Conservation (phyloP, 192 early-diverging fungal genomes). For the Dissophora globulifera region DNA sequence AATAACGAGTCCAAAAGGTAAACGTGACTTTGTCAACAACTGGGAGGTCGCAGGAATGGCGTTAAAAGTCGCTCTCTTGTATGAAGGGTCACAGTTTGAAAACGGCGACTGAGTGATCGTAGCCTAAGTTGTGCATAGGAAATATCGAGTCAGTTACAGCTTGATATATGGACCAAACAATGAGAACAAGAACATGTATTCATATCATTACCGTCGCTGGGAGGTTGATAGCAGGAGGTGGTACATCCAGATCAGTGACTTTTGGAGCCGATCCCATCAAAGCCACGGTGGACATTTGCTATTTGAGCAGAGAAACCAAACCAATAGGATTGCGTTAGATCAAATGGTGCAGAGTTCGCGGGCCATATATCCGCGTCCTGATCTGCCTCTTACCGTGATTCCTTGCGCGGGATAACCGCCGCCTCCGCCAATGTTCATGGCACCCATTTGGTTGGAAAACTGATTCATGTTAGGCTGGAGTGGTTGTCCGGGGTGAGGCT, state of each 20-base stretch:
- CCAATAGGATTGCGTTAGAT: background rate
- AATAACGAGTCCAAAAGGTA: constrained; percentile 90
- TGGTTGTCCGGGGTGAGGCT: constrained; percentile 15
- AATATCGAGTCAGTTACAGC: too few relatives aligned
- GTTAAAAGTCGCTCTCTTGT: constrained; percentile 92
- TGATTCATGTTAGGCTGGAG: constrained; percentile 25
- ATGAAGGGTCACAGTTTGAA: constrained; percentile 78
- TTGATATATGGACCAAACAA: background rate
- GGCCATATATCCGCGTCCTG: too few relatives aligned
- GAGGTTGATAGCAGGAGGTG: constrained; percentile 60
- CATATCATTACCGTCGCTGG: constrained; percentile 57
- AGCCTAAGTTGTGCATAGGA: constrained; percentile 25
- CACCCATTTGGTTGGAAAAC: constrained; percentile 22
- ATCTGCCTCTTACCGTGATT: background rate
- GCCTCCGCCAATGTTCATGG: constrained; percentile 30
- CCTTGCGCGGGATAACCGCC: constrained; percentile 17
- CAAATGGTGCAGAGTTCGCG: too few relatives aligned
- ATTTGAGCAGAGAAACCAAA: too few relatives aligned
- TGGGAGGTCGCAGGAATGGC: constrained; percentile 85
- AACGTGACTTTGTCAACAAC: constrained; percentile 85
- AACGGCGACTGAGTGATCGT: constrained; percentile 64
- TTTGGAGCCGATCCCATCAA: constrained; percentile 63
- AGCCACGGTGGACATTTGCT: constrained; percentile 53
- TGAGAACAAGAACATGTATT: too few relatives aligned
- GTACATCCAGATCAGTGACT: constrained; percentile 55